A percentile compares a stretch with the other conserved stretches of the same genome.
Conservation (phyloP, 371 early-diverging fungal species). For the Chytridium lagenaria region DNA sequence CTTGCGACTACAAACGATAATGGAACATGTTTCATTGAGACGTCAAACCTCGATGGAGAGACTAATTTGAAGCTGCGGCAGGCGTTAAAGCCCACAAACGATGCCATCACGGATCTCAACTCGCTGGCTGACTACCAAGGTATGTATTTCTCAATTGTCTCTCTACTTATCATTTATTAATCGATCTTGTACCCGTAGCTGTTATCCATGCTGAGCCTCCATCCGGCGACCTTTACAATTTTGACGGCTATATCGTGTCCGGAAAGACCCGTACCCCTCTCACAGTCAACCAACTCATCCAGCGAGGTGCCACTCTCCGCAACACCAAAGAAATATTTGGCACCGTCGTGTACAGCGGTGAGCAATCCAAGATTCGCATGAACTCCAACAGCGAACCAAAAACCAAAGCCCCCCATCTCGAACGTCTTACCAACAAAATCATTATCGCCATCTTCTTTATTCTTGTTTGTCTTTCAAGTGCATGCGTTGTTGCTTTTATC, state of each 20-base stretch:
- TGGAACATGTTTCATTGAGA: slow-evolving; percentile 87
- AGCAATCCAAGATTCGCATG: slow-evolving; percentile 89
- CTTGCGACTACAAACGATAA: slow-evolving; percentile 76
- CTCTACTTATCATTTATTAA: not conserved
- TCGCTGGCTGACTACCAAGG: slow-evolving; percentile 28
- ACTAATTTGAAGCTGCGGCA: slow-evolving; percentile 88
- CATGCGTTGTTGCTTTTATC: slow-evolving; percentile 29
- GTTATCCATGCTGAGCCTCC: slow-evolving; percentile 63
- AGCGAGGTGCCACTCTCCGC: slow-evolving; percentile 88
- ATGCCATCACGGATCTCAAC: slow-evolving; percentile 21
- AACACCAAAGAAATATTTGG: slow-evolving; percentile 91
- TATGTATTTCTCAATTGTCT: too few species aligned
- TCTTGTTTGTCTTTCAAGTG: slow-evolving; percentile 46
- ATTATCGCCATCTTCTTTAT: slow-evolving; percentile 69
- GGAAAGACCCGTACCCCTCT: slow-evolving; percentile 24
- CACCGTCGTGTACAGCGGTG: slow-evolving; percentile 86
- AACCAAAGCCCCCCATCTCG: slow-evolving; percentile 74
- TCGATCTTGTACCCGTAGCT: not conserved
- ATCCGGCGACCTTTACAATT: slow-evolving; percentile 69
- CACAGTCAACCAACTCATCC: slow-evolving; percentile 65
- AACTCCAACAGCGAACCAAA: slow-evolving; percentile 72
- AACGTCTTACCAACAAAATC: slow-evolving; percentile 67
- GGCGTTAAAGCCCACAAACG: slow-evolving; percentile 50
- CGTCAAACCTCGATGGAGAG: slow-evolving; percentile 96
- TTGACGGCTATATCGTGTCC: slow-evolving; percentile 45